A percentile compares a stretch with the other conserved stretches of the same genome.
Evolutionary conservation across 495 filamentous ascomycete genomes (phyloP).

Genomic region (Astrothelium subdiscretum): DNA sequence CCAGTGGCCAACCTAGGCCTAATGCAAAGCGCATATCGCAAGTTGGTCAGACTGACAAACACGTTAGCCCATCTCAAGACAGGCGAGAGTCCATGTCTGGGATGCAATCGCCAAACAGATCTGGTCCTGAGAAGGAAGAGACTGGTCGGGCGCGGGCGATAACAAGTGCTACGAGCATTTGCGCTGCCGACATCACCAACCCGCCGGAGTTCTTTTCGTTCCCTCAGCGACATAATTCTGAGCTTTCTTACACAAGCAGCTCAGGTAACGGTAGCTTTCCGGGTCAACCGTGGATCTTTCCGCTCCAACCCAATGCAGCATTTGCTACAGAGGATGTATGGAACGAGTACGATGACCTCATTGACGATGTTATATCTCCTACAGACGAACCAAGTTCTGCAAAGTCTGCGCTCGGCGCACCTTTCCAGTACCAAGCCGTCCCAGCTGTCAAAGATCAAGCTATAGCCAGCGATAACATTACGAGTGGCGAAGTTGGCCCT

Average conservation of each 20-base stretch:
- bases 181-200: not conserved
- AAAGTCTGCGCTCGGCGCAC: slow-evolving; percentile 17
- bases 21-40: slow-evolving; percentile 19
- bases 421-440: slow-evolving; percentile 16
- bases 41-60: not conserved
- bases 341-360: slow-evolving; percentile 86
- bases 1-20: slow-evolving; percentile 32
- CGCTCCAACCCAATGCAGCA: not conserved
- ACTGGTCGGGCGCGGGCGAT: not conserved
- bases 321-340: slow-evolving; percentile 72
- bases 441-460: not conserved
- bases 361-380: slow-evolving; percentile 58
- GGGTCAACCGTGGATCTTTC: not conserved
- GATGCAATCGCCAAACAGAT: not conserved
- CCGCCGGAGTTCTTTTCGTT: slow-evolving; percentile 57
- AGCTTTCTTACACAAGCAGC: slow-evolving; percentile 55
- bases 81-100: not conserved
- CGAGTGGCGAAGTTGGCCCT: not conserved
- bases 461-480: not conserved
- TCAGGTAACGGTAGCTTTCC: slow-evolving; percentile 46
- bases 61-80: not conserved
- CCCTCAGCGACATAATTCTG: slow-evolving; percentile 57
- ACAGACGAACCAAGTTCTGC: slow-evolving; percentile 11
- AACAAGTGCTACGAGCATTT: not conserved
- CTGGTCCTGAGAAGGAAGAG: not conserved